Conservation (phyloP, 306 rosid species). For the Oxytropis ochrocephala region DNA sequence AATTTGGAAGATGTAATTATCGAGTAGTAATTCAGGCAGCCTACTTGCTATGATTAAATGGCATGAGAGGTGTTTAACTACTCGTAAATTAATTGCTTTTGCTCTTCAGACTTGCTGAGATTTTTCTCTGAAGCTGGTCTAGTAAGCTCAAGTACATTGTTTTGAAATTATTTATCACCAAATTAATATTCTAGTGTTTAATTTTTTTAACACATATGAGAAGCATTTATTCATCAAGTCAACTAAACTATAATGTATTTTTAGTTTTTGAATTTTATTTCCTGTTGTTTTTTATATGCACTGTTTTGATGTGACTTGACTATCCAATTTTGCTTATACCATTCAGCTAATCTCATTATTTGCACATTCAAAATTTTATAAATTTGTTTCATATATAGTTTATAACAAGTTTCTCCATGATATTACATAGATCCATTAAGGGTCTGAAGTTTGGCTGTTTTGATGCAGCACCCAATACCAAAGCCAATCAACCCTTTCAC, state of each 20-base stretch:
- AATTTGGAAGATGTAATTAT: not conserved
- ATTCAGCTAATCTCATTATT: too few relatives aligned
- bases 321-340: too few relatives aligned
- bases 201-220: too few relatives aligned
- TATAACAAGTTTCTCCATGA: not conserved
- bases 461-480: conserved; percentile 68
- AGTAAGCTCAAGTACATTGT: conserved; percentile 69
- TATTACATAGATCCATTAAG: not conserved
- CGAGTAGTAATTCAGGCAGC: conserved; percentile 43
- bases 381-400: too few relatives aligned
- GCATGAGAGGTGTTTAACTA: conserved; percentile 57
- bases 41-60: conserved; percentile 33
- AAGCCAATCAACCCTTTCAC: conserved; percentile 25
- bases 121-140: conserved; percentile 78
- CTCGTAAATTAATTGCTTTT: conserved; percentile 59
- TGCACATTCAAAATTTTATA: too few relatives aligned
- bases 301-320: too few relatives aligned
- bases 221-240: too few relatives aligned
- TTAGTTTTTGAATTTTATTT: too few relatives aligned
- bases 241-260: too few relatives aligned
- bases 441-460: conserved; percentile 80
- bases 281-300: too few relatives aligned
- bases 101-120: conserved; percentile 91
- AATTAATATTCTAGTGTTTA: too few relatives aligned
- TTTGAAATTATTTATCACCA: not conserved